These are phyloP conservation scores for Oryza australiensis DNA, from an alignment of 176 grass and related monocot species.

Conservation along the genomic window DNA sequence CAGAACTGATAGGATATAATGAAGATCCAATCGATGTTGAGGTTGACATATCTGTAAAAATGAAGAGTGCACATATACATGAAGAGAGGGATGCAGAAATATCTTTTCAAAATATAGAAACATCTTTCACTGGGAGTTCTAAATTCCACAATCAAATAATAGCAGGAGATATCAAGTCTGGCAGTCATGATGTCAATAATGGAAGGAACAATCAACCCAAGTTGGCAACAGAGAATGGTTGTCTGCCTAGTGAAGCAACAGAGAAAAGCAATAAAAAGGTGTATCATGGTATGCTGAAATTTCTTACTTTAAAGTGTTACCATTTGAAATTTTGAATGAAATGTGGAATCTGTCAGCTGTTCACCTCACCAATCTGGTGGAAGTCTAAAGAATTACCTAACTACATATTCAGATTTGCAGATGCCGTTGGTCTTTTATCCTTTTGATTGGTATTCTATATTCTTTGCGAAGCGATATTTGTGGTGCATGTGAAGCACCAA, in stretches of 20 bases:
- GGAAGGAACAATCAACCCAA: constrained; percentile 28
- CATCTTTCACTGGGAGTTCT: neutral
- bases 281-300: constrained; percentile 45
- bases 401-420: constrained; percentile 1
- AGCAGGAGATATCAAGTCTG: constrained; percentile 27
- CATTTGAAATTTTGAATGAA: constrained; percentile 22
- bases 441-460: constrained; percentile 12
- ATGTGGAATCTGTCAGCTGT: neutral
- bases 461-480: constrained; percentile 7
- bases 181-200: constrained; percentile 23
- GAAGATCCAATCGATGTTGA: constrained; percentile 73
- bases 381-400: neutral
- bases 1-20: constrained; percentile 82
- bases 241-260: constrained; percentile 9
- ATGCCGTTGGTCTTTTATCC: neutral
- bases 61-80: constrained; percentile 24
- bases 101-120: constrained; percentile 15
- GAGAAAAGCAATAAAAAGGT: constrained; percentile 37
- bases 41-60: constrained; percentile 30
- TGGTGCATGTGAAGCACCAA: constrained; percentile 1
- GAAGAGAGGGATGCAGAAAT: constrained; percentile 24
- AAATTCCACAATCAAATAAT: constrained; percentile 23
- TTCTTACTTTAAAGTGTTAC: constrained; percentile 7
- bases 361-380: neutral
- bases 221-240: constrained; percentile 24